Evolutionary conservation across 1,284 basidiomycete genomes (phyloP).

Genomic region (Ustilago sp.): DNA sequence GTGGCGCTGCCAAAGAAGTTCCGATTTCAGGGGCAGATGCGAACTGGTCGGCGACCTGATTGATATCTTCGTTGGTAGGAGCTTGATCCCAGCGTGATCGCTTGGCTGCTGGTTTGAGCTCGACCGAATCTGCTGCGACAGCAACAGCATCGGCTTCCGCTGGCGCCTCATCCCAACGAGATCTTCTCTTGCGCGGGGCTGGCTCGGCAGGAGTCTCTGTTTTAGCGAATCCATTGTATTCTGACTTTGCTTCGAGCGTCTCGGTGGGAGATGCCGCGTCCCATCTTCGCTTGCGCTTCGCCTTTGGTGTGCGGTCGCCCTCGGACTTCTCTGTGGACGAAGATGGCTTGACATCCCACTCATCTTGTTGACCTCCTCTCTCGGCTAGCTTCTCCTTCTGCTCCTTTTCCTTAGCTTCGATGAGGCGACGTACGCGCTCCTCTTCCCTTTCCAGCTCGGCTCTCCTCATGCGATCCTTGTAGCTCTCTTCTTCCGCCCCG

Average conservation of each 20-base stretch:
- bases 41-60: slow-evolving; percentile 1
- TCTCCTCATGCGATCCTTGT: slow-evolving; percentile 95
- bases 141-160: slow-evolving; percentile 71
- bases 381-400: slow-evolving; percentile 73
- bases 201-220: slow-evolving; percentile 29
- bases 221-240: slow-evolving; percentile 14
- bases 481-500: slow-evolving; percentile 77
- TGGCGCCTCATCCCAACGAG: slow-evolving; percentile 89
- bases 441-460: slow-evolving; percentile 94
- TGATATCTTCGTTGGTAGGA: slow-evolving; percentile 69
- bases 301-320: slow-evolving; percentile 73
- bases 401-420: slow-evolving; percentile 84
- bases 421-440: slow-evolving; percentile 82
- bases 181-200: slow-evolving; percentile 86
- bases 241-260: slow-evolving; percentile 72
- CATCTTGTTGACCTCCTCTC: slow-evolving; percentile 35
- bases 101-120: slow-evolving; percentile 71
- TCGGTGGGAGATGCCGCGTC: slow-evolving; percentile 77
- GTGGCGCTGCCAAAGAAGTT: slow-evolving; percentile 1
- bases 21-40: slow-evolving; percentile 16
- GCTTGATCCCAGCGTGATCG: slow-evolving; percentile 98
- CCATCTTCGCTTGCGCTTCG: slow-evolving; percentile 87
- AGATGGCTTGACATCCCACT: slow-evolving; percentile 66
- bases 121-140: slow-evolving; percentile 74
- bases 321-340: slow-evolving; percentile 14